Percentiles rank a stretch among this genome's conserved stretches.
phyloP scores from a whole-genome alignment of 2,329 filamentous ascomycete species.

The Aspergillus awamori region DNA sequence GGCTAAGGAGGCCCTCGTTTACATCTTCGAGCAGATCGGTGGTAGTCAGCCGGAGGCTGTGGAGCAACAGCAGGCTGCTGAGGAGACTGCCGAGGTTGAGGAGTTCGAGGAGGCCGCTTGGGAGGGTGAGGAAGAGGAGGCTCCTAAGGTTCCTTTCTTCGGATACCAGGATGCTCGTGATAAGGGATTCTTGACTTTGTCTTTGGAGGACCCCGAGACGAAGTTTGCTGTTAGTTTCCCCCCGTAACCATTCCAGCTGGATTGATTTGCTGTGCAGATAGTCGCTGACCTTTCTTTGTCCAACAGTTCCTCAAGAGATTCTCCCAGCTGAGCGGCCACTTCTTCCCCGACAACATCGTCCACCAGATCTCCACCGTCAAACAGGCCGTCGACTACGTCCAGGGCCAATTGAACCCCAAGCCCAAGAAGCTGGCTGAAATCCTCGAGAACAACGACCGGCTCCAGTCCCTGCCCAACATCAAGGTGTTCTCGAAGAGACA shows the following conservation, averaged over 20 bases:
- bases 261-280: constrained; percentile 66
- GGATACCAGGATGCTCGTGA: constrained; percentile 38
- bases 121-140: constrained; percentile 21
- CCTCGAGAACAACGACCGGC: constrained; percentile 51
- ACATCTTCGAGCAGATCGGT: constrained; percentile 41
- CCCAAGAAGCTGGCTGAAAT: constrained; percentile 64
- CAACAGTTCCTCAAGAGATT: constrained; percentile 76
- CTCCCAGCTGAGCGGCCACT: constrained; percentile 77
- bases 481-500: constrained; percentile 65
- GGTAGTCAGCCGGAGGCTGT: constrained; percentile 24
- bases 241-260: neutral
- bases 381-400: constrained; percentile 58
- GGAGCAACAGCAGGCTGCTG: constrained; percentile 13
- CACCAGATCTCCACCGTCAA: constrained; percentile 57
- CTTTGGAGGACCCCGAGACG: constrained; percentile 59
- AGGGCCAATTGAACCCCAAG: constrained; percentile 37
- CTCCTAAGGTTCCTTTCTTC: constrained; percentile 20
- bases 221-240: constrained; percentile 71
- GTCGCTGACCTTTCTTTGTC: constrained; percentile 21
- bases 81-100: neutral
- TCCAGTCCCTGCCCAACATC: constrained; percentile 68
- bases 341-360: constrained; percentile 72
- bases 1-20: constrained; percentile 35
- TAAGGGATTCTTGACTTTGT: constrained; percentile 60
- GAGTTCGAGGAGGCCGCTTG: constrained; percentile 23